Evolutionary conservation across 1,284 basidiomycete species (phyloP).

Genomic region (Marasmius sp.): DNA sequence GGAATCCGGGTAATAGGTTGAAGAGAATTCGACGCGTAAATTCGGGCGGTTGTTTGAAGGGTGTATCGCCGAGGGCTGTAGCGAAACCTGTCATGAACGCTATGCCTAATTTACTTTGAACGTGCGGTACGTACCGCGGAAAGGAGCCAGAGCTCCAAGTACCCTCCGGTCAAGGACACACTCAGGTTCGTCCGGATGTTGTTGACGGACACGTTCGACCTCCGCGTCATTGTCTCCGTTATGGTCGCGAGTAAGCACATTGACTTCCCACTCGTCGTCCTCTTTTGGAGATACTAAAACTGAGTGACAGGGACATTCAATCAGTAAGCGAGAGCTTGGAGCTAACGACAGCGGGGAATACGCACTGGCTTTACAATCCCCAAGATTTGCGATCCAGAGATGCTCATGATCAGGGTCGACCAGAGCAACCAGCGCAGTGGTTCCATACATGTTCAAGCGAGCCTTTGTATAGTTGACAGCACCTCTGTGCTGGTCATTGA

Average conservation of each 20-base stretch:
- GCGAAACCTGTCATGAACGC: slow-evolving; percentile 6
- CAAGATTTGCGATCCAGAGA: slow-evolving; percentile 71
- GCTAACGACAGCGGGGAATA: slow-evolving; percentile 16
- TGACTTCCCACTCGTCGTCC: slow-evolving; percentile 49
- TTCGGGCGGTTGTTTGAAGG: slow-evolving; percentile 69
- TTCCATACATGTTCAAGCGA: slow-evolving; percentile 70
- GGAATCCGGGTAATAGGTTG: slow-evolving; percentile 62
- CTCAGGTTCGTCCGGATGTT: slow-evolving; percentile 66
- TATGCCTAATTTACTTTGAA: slow-evolving; percentile 5
- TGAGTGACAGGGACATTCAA: slow-evolving; percentile 24
- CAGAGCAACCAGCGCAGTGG: slow-evolving; percentile 67
- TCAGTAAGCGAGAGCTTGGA: neutral
- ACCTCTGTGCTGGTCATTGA: slow-evolving; percentile 60
- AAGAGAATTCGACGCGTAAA: slow-evolving; percentile 70
- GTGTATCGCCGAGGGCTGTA: slow-evolving; percentile 65
- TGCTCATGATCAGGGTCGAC: slow-evolving; percentile 64
- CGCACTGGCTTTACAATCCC: slow-evolving; percentile 70
- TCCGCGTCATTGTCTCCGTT: slow-evolving; percentile 64
- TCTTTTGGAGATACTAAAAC: slow-evolving; percentile 51
- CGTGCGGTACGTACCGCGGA: slow-evolving; percentile 52
- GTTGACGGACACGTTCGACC: slow-evolving; percentile 52
- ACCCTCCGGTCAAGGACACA: slow-evolving; percentile 61
- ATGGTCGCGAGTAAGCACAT: slow-evolving; percentile 57
- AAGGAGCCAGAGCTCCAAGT: slow-evolving; percentile 69
- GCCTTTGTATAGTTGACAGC: slow-evolving; percentile 64